These are phyloP conservation scores for Cercospora janseana DNA, from an alignment of 2,329 filamentous ascomycete genomes.

Conservation along the genomic window DNA sequence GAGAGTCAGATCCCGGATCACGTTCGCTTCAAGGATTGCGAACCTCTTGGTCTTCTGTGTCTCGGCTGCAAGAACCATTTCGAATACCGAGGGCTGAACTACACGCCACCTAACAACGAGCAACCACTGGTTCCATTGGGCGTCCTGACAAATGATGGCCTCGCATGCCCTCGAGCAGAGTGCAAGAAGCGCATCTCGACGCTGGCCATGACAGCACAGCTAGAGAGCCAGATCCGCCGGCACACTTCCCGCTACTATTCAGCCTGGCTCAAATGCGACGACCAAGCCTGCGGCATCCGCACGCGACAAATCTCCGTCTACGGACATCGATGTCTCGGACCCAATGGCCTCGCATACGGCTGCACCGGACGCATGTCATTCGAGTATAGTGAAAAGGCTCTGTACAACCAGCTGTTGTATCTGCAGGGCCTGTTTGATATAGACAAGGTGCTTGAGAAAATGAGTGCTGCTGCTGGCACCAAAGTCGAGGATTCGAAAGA, in stretches of 20 bases:
- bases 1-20: slow-evolving; percentile 93
- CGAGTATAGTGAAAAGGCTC: slow-evolving; percentile 80
- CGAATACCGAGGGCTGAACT: slow-evolving; percentile 72
- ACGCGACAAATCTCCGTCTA: slow-evolving; percentile 93
- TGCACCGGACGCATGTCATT: slow-evolving; percentile 87
- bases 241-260: slow-evolving; percentile 86
- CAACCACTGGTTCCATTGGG: slow-evolving; percentile 46
- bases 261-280: slow-evolving; percentile 86
- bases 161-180: slow-evolving; percentile 63
- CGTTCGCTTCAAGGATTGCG: slow-evolving; percentile 80
- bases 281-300: slow-evolving; percentile 78
- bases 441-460: slow-evolving; percentile 66
- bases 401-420: slow-evolving; percentile 95
- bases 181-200: slow-evolving; percentile 67
- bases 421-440: slow-evolving; percentile 83
- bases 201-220: slow-evolving; percentile 76
- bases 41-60: slow-evolving; percentile 74
- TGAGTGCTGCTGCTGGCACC: slow-evolving; percentile 31
- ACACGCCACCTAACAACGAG: slow-evolving; percentile 31
- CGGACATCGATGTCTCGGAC: slow-evolving; percentile 83
- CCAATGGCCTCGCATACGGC: slow-evolving; percentile 76
- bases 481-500: slow-evolving; percentile 56
- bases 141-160: slow-evolving; percentile 68
- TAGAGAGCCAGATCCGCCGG: slow-evolving; percentile 77
- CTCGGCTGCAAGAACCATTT: slow-evolving; percentile 71